These are phyloP conservation scores for Nicotiana knightiana DNA, from an alignment of 257 asterid species.

Conservation along the genomic window DNA sequence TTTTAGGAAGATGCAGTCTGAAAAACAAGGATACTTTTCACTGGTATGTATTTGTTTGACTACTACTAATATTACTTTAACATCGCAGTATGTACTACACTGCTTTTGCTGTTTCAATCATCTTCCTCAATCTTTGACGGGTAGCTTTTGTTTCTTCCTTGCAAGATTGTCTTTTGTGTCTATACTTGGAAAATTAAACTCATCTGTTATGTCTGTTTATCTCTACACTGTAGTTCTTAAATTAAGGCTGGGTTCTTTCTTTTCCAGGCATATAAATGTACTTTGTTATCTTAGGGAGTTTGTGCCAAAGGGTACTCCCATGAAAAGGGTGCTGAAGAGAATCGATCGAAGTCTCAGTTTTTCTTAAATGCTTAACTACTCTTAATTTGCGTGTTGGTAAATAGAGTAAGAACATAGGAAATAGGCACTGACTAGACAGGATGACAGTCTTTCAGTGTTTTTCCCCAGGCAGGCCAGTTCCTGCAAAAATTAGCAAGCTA, in stretches of 20 bases:
- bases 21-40: constrained; percentile 81
- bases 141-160: not conserved
- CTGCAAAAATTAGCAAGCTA: not conserved
- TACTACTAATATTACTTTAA: not conserved
- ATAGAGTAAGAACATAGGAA: not conserved
- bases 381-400: not conserved
- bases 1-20: constrained; percentile 86
- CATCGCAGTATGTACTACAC: not conserved
- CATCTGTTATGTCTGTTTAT: not conserved
- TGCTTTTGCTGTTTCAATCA: not conserved
- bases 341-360: not conserved
- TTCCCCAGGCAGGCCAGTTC: not conserved
- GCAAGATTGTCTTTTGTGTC: not conserved
- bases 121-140: not conserved
- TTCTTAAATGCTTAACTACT: not conserved
- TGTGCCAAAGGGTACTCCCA: not conserved
- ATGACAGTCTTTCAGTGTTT: not conserved
- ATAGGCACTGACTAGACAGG: not conserved
- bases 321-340: not conserved
- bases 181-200: not conserved
- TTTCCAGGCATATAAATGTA: not conserved
- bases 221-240: not conserved
- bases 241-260: not conserved
- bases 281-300: not conserved
- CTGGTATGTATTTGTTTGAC: constrained; percentile 37